Conservation (phyloP, 331 rosid species). For the Saraca asoca region DNA sequence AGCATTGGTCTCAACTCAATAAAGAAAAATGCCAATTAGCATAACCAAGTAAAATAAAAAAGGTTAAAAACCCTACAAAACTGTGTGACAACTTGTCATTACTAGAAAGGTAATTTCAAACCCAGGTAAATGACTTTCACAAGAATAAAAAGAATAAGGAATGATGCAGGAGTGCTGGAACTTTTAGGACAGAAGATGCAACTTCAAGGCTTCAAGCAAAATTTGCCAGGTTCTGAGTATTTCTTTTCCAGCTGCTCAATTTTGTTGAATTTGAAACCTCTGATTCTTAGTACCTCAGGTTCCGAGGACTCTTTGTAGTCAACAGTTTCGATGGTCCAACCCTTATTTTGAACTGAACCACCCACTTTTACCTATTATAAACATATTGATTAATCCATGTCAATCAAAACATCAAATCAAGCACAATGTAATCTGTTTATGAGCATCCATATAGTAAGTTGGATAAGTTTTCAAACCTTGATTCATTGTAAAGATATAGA, state of each 20-base stretch:
- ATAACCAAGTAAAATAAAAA: neutral
- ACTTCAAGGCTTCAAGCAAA: constrained; percentile 50
- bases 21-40: neutral
- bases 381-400: neutral
- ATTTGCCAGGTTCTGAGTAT: constrained; percentile 52
- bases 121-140: constrained; percentile 11
- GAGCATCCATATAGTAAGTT: constrained; percentile 12
- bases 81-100: constrained; percentile 7
- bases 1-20: constrained; percentile 4
- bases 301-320: constrained; percentile 64
- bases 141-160: constrained; percentile 27
- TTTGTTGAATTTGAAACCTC: constrained; percentile 85
- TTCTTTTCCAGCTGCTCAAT: constrained; percentile 65
- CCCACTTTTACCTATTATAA: constrained; percentile 63
- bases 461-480: constrained; percentile 18
- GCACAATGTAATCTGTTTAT: constrained; percentile 2
- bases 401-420: constrained; percentile 22
- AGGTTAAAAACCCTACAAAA: constrained; percentile 25
- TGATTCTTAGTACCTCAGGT: constrained; percentile 73
- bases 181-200: constrained; percentile 16
- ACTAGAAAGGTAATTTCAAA: constrained; percentile 8
- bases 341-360: constrained; percentile 75
- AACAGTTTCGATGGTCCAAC: constrained; percentile 71
- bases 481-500: neutral
- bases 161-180: constrained; percentile 14